These are phyloP conservation scores for Nyctanthes arbortristis DNA, from an alignment of 257 asterid genomes.

Conservation along the genomic window DNA sequence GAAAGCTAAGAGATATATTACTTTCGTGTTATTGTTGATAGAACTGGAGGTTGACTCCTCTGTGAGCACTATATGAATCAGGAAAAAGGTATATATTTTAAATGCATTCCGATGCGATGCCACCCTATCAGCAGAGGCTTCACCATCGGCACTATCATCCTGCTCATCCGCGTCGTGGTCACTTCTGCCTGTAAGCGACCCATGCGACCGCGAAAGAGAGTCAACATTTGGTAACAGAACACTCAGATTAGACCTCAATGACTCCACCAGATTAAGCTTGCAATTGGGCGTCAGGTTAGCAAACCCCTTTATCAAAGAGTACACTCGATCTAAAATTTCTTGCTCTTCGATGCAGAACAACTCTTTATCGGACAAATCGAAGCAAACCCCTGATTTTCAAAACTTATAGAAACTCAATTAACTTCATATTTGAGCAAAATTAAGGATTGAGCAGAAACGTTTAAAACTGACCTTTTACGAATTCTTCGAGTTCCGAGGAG, in stretches of 20 bases:
- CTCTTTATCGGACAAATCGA: conserved; percentile 91
- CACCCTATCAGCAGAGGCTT: conserved; percentile 51
- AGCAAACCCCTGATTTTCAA: conserved; percentile 58
- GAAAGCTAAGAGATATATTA: conserved; percentile 26
- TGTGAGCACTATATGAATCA: conserved; percentile 63
- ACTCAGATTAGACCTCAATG: conserved; percentile 87
- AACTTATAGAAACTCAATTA: background rate
- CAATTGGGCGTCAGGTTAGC: conserved; percentile 46
- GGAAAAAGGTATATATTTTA: conserved; percentile 85
- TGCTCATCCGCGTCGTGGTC: conserved; percentile 34
- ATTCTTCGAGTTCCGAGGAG: conserved; percentile 76
- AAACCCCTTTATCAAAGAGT: conserved; percentile 79
- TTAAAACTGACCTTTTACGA: conserved; percentile 68
- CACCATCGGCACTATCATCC: conserved; percentile 48
- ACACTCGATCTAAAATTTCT: conserved; percentile 79
- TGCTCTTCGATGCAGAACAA: conserved; percentile 87
- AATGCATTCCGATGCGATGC: conserved; percentile 86
- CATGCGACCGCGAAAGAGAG: conserved; percentile 48
- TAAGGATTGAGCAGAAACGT: background rate
- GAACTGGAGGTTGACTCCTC: conserved; percentile 61
- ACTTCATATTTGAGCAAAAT: background rate
- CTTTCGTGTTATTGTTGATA: conserved; percentile 46
- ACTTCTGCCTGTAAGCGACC: conserved; percentile 30
- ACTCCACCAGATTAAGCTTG: conserved; percentile 82
- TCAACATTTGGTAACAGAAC: conserved; percentile 87